Base-by-base conservation (phyloP, 2,329 filamentous ascomycete species). In the Geoglossum cookeanum region DNA sequence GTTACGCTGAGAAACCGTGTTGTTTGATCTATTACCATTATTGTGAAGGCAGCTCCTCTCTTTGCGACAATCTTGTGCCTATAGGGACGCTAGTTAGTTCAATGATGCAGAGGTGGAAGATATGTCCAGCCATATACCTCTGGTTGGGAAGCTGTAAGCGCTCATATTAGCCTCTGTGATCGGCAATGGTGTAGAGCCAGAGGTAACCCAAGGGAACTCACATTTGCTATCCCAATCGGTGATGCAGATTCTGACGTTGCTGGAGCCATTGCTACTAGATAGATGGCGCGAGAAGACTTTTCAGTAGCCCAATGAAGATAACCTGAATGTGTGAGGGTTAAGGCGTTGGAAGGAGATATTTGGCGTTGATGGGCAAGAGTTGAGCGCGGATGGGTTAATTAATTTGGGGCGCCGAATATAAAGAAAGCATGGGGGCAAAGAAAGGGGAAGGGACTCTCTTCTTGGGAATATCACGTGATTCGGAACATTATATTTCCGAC, bases 31-130 rank as follows among this genome's bases (percentile, higher is more conserved):
- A 55, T 55, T 77, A 96, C 92, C 92, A 98, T 98, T 69, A 98
- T 96, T 63, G 92, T 98, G 75, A 98, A 98, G 69, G 90, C 87
- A 68, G 92, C 94, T 75, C 92, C 92, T 75, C 94, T 85, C 74
- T 83, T 84, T 61, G 81, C 81, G 66, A 84, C 81, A 68, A 84
- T 84, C 74, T 84, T 84, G 76, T 84, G 81, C 67, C 79, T 81
- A 65, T 61, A 62, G 58, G 62, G 60, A 59, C 22, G 17, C 47
- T 29, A 48, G 54, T 27, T 22, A 22, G 22, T n/a, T 29, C 30
- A 15, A 42, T 22, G 4, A 17, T 32, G 13, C 54, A 35, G 1
- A 22, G 35, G 5, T 22, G 5, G 5, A 17, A 11, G 15, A 32
- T 15, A 11, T 45, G 3, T 32, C 7, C 22, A 27, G 15, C 30